Evolutionary conservation across 768 basidiomycete species (phyloP).

Genomic region (Kondoa subrosea): DNA sequence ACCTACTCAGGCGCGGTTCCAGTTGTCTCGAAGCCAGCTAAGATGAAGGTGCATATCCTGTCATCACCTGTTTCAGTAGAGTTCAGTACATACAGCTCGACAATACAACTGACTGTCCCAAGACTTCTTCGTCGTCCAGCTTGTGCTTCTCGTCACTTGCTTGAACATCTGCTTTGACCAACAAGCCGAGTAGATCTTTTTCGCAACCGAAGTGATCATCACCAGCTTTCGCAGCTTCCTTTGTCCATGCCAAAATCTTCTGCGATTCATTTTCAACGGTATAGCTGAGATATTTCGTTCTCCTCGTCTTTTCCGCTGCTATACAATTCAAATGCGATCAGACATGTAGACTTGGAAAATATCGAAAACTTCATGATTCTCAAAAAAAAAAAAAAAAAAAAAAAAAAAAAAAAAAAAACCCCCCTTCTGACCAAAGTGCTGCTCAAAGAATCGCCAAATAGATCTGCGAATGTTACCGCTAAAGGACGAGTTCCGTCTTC

Average conservation of each 20-base stretch:
- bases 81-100: background rate
- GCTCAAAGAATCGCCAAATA: background rate
- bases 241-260: background rate
- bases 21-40: background rate
- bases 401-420: too few species aligned
- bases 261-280: background rate
- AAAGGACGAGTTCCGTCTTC: background rate
- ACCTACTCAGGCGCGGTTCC: background rate
- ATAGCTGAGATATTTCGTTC: background rate
- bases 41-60: background rate
- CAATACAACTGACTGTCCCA: background rate
- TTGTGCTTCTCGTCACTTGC: background rate
- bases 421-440: background rate
- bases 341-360: background rate
- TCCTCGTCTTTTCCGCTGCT: background rate
- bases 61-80: background rate
- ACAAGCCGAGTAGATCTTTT: background rate
- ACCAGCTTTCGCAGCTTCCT: background rate
- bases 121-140: background rate
- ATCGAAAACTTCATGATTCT: background rate
- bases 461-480: background rate
- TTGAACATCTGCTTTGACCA: background rate
- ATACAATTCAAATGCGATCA: background rate
- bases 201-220: background rate
- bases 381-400: too few species aligned